Evolutionary conservation across 345 rosid species (phyloP).

Genomic region (Eucalyptus curtisii): DNA sequence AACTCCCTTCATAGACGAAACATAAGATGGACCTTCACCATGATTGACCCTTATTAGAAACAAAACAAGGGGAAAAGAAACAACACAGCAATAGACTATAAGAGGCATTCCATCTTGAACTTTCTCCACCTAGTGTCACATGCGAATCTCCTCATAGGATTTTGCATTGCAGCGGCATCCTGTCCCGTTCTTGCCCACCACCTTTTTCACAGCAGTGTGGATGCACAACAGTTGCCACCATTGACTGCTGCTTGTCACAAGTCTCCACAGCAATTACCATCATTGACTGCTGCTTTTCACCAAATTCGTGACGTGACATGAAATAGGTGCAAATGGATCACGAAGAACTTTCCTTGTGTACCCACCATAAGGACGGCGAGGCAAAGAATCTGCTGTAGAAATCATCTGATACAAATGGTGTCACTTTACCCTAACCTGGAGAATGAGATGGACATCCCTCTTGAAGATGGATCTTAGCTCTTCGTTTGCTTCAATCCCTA

Average conservation of each 20-base stretch:
- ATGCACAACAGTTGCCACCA: not conserved
- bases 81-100: not conserved
- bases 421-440: conserved; percentile 65
- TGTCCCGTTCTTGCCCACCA: not conserved
- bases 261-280: not conserved
- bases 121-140: not conserved
- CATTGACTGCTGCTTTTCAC: not conserved
- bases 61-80: not conserved
- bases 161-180: not conserved
- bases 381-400: not conserved
- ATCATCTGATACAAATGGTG: not conserved
- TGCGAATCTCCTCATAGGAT: not conserved
- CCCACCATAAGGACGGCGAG: not conserved
- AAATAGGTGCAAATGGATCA: not conserved
- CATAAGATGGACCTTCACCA: not conserved
- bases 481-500: conserved; percentile 89
- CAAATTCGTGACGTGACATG: not conserved
- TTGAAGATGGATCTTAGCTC: conserved; percentile 76
- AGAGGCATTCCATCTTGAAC: not conserved
- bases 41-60: not conserved
- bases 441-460: conserved; percentile 81
- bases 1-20: not conserved
- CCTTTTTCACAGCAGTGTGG: not conserved
- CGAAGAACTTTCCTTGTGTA: not conserved
- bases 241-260: not conserved